Base-by-base conservation (phyloP, 805 yeast genomes). In the Monosporozyma aerobia region DNA sequence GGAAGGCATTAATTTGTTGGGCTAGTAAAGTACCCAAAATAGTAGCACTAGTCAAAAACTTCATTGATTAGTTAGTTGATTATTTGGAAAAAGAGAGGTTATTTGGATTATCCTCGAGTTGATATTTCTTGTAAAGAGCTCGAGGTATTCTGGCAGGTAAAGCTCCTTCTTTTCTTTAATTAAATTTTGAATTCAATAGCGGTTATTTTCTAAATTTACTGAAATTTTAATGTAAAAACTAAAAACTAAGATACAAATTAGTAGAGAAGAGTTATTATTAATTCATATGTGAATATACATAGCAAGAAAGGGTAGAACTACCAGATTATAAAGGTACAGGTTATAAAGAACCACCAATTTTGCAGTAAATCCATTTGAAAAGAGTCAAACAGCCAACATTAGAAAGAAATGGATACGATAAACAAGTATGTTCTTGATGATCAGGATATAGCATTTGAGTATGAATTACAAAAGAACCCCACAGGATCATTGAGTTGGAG, bases 361-460 rank as follows among this genome's bases (percentile, higher is more conserved):
- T 40, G 27, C 11, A 7, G 7, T 40, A 7, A 10, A 40, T 19
- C 10, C 10, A 3, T 40, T 40, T 19, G 11, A 16, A 7, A 16
- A 10, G 11, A 19, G 25, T 5, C 8, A 40, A 40, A 19, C 19
- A 14, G 3, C 5, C 19, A 9, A 22, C 1, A 16, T 44, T 14
- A n/a, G 23, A 29, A 27, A 6, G 10, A 45, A n/a, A 27, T 51
- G 52, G 52, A 44, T 14, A 30, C 43, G 5, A 47, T 54, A 22
- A 29, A 23, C 22, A 44, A 40, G 13, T 55, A 44, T 52, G 47
- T 61, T 19, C 50, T 27, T 25, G 58, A 57, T 55, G 64, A 63
- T 37, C 64, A 60, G 13, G 79, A 76, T 54, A 49, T 73, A n/a
- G 70, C 78, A 5, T 77, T 67, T 56, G 83, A 78, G 61, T 68